phyloP scores from a whole-genome alignment of 257 asterid genomes.

The Capsicum chinense region DNA sequence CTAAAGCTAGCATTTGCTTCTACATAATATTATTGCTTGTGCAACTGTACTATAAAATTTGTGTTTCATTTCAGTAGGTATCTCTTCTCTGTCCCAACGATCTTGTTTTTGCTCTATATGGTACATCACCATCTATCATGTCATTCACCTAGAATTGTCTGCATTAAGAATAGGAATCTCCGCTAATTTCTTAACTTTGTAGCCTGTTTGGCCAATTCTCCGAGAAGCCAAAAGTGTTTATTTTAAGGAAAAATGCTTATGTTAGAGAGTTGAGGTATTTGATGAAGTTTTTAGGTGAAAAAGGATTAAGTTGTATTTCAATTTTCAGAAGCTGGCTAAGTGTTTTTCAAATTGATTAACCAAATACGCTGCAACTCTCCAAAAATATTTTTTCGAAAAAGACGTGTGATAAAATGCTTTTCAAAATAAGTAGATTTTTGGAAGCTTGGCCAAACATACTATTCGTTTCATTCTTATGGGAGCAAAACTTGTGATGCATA shows the following conservation, averaged over 20 bases:
- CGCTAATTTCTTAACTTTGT: neutral
- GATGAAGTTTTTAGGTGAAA: neutral
- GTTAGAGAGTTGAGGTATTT: neutral
- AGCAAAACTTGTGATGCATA: neutral
- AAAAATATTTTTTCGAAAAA: neutral
- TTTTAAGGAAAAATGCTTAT: neutral
- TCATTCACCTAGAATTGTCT: neutral
- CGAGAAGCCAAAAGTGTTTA: neutral
- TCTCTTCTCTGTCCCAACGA: neutral
- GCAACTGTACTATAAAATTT: neutral
- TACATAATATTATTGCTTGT: neutral
- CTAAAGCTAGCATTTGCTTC: neutral
- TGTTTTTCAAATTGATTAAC: neutral
- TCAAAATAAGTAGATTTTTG: conserved; percentile 11
- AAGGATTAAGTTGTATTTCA: neutral
- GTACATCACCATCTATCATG: neutral
- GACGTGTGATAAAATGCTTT: neutral
- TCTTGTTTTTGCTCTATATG: neutral
- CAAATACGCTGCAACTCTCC: neutral
- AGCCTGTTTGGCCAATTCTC: neutral
- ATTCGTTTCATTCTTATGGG: neutral
- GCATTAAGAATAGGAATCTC: neutral
- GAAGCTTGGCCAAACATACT: neutral
- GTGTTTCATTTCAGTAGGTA: neutral
- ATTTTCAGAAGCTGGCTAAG: neutral